Conservation (phyloP, 192 early-diverging fungal species). For the Coemansia sp. region DNA sequence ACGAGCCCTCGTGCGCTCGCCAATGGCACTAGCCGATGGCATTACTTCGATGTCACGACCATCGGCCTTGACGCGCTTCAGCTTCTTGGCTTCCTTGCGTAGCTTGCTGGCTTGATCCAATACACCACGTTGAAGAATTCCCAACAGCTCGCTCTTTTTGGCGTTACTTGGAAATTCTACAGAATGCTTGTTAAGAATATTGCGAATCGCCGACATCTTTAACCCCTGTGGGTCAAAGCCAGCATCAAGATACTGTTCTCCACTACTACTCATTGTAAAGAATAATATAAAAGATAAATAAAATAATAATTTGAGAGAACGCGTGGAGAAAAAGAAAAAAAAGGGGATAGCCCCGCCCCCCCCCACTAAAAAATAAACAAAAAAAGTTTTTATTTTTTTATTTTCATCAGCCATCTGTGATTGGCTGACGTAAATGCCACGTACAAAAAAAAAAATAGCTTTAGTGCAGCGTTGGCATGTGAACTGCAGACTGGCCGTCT, state of each 20-base stretch:
- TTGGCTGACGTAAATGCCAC: conserved; percentile 15
- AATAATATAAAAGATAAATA: conserved; percentile 6
- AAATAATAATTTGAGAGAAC: neutral
- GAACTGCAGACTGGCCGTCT: conserved; percentile 67
- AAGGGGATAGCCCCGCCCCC: neutral
- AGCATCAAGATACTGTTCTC: conserved; percentile 35
- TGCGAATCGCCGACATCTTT: conserved; percentile 42
- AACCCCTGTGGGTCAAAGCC: conserved; percentile 54
- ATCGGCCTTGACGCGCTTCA: conserved; percentile 26
- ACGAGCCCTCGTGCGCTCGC: conserved; percentile 22
- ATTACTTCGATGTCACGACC: conserved; percentile 43
- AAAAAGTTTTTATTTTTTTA: conserved; percentile 19
- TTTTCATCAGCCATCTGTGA: neutral
- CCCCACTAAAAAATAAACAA: neutral
- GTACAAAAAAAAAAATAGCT: conserved; percentile 2
- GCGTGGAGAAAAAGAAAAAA: neutral
- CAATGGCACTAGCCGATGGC: neutral
- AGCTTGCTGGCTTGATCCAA: conserved; percentile 29
- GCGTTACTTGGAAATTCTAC: conserved; percentile 48
- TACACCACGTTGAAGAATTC: conserved; percentile 23
- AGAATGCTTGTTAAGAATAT: conserved; percentile 42
- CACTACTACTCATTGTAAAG: conserved; percentile 26
- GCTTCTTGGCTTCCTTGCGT: conserved; percentile 48
- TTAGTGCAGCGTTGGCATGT: conserved; percentile 85
- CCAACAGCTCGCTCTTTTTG: conserved; percentile 50